Conservation (phyloP, 805 yeast species). For the Candida insectorum region DNA sequence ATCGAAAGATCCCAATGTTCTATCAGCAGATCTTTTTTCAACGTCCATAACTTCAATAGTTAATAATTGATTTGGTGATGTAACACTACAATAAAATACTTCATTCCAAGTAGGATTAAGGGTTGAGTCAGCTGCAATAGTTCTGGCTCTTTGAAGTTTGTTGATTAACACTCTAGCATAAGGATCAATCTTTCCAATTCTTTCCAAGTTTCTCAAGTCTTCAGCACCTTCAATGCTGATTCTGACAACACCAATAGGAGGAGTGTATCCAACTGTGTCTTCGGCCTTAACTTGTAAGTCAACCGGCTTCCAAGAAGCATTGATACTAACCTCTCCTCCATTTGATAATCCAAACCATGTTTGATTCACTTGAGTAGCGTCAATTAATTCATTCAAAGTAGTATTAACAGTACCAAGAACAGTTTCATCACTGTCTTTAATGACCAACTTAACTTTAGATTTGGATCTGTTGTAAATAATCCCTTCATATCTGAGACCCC, state of each 20-base stretch:
- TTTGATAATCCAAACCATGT: conserved; percentile 71
- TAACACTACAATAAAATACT: conserved; percentile 73
- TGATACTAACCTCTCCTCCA: conserved; percentile 72
- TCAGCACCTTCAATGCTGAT: conserved; percentile 67
- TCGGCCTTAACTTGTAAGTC: conserved; percentile 39
- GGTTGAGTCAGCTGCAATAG: conserved; percentile 62
- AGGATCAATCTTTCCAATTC: conserved; percentile 89
- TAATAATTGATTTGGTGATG: conserved; percentile 77
- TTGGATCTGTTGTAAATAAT: conserved; percentile 71
- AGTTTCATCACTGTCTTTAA: conserved; percentile 56
- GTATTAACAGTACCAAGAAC: conserved; percentile 58
- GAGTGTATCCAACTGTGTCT: conserved; percentile 76
- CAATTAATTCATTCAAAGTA: conserved; percentile 62
- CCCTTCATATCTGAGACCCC: conserved; percentile 60
- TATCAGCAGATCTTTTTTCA: conserved; percentile 72
- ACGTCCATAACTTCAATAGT: conserved; percentile 92
- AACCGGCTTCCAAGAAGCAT: conserved; percentile 85
- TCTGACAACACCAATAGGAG: conserved; percentile 91
- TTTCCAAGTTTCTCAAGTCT: conserved; percentile 79
- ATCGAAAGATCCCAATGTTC: conserved; percentile 82
- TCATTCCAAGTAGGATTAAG: conserved; percentile 85
- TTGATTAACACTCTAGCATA: conserved; percentile 78
- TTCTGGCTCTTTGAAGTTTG: conserved; percentile 73
- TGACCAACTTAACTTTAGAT: conserved; percentile 61
- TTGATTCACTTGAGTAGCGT: conserved; percentile 73